phyloP scores from a whole-genome alignment of 768 basidiomycete genomes.

The Jaapia argillacea region DNA sequence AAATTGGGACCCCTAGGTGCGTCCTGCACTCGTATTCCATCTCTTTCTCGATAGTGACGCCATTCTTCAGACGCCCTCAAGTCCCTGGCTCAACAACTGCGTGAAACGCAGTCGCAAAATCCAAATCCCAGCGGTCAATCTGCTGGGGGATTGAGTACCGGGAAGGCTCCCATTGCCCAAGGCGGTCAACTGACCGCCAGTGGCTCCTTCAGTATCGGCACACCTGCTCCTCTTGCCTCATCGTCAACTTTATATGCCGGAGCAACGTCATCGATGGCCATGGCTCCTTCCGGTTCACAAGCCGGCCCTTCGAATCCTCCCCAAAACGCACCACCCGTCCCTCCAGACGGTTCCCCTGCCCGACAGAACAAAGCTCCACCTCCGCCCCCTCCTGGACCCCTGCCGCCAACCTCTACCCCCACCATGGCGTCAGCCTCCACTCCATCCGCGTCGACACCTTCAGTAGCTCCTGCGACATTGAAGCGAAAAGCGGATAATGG shows the following conservation, averaged over 20 bases:
- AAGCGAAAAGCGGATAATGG: conserved; percentile 22
- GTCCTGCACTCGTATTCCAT: too few relatives aligned
- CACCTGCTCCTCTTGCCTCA: conserved; percentile 3
- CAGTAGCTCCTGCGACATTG: conserved; percentile 17
- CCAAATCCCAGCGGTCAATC: too few relatives aligned
- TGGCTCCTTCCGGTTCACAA: conserved; percentile 32
- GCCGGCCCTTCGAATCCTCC: conserved; percentile 28
- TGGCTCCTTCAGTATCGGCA: too few relatives aligned
- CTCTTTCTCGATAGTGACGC: too few relatives aligned
- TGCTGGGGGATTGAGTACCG: too few relatives aligned
- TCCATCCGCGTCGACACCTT: conserved; percentile 16
- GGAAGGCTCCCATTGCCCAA: too few relatives aligned
- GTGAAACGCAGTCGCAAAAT: conserved; percentile 14
- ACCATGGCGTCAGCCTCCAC: conserved; percentile 5
- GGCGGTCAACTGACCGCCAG: too few relatives aligned
- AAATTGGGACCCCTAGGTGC: conserved; percentile 57
- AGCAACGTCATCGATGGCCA: too few relatives aligned
- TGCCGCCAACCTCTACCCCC: conserved; percentile 17
- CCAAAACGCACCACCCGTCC: conserved; percentile 40
- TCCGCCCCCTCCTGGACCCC: conserved; percentile 25
- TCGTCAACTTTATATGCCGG: conserved; percentile 8
- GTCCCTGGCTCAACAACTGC: conserved; percentile 28
- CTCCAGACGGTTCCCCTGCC: conserved; percentile 39
- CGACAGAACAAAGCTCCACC: conserved; percentile 57
- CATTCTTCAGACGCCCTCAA: conserved; percentile 34